Conservation (phyloP, 2,329 filamentous ascomycete genomes). For the Phialemonium atrogriseum region DNA sequence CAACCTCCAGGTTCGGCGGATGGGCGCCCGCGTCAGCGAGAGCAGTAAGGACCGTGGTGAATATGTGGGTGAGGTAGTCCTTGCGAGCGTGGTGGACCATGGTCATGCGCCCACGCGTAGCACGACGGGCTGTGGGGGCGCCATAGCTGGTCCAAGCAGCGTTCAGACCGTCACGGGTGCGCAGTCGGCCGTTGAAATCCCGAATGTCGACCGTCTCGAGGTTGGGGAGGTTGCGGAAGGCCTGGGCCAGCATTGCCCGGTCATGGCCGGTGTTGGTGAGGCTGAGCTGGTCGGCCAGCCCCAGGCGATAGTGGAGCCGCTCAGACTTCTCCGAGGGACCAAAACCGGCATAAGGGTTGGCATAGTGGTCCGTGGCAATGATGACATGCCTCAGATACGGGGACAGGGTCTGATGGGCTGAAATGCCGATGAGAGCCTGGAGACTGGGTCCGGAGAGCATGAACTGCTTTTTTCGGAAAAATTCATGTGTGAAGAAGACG, state of each 20-base stretch:
- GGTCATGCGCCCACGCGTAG: conserved; percentile 21
- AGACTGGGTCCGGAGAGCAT: conserved; percentile 52
- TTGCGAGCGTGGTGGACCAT: conserved; percentile 5
- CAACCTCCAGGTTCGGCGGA: conserved; percentile 37
- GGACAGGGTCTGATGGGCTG: conserved; percentile 32
- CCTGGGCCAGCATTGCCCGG: conserved; percentile 44
- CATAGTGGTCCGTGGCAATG: conserved; percentile 33
- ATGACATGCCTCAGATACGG: conserved; percentile 35
- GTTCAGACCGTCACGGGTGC: conserved; percentile 36
- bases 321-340: neutral
- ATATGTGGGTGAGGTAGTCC: conserved; percentile 24
- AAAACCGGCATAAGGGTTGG: neutral
- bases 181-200: conserved; percentile 43
- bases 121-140: conserved; percentile 24
- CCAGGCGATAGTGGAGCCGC: neutral
- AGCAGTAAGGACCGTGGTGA: conserved; percentile 31
- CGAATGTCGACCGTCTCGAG: conserved; percentile 50
- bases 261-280: conserved; percentile 37
- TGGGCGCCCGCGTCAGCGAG: conserved; percentile 28
- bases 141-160: conserved; percentile 49
- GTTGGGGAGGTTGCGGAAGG: conserved; percentile 44
- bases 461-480: conserved; percentile 60
- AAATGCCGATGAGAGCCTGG: conserved; percentile 43
- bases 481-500: conserved; percentile 49
- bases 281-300: conserved; percentile 14